These are phyloP conservation scores for Nepenthes gracilis DNA, from an alignment of 148 eudicot species.

Conservation along the genomic window DNA sequence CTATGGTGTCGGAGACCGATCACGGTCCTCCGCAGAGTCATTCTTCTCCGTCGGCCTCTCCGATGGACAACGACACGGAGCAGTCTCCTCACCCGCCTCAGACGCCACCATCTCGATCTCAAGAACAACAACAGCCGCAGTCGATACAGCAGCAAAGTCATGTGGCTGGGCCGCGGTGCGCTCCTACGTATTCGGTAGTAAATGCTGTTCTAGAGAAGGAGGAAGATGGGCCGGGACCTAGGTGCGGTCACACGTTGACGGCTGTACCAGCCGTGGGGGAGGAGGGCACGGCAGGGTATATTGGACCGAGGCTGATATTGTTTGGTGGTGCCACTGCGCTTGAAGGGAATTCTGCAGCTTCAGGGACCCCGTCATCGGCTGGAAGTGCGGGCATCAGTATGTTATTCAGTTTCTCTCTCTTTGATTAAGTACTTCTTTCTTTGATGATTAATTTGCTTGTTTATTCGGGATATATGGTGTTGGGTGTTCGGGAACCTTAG, in stretches of 20 bases:
- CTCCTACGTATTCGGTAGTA: slow-evolving; percentile 77
- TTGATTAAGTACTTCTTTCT: neutral
- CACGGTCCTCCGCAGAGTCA: slow-evolving; percentile 25
- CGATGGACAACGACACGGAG: slow-evolving; percentile 21
- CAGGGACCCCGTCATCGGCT: slow-evolving; percentile 87
- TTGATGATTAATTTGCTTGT: too few relatives aligned
- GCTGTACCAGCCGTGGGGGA: slow-evolving; percentile 93
- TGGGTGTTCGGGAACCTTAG: slow-evolving; percentile 3
- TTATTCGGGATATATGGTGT: neutral
- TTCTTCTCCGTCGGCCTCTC: slow-evolving; percentile 4
- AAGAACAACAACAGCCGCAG: neutral
- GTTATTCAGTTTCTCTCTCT: slow-evolving; percentile 12
- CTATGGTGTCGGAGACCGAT: slow-evolving; percentile 37
- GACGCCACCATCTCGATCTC: neutral
- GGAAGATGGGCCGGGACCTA: slow-evolving; percentile 93
- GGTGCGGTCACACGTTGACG: slow-evolving; percentile 94
- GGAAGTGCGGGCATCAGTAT: slow-evolving; percentile 97
- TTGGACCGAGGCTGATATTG: slow-evolving; percentile 82
- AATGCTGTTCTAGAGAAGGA: slow-evolving; percentile 79
- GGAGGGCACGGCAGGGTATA: slow-evolving; percentile 66
- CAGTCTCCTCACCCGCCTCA: slow-evolving; percentile 12
- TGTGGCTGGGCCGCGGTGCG: slow-evolving; percentile 73
- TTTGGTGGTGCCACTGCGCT: slow-evolving; percentile 98
- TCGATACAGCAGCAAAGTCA: slow-evolving; percentile 16
- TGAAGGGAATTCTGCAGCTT: slow-evolving; percentile 76